phyloP scores from a whole-genome alignment of 169 alveolate genomes.

The Babesia ovis region DNA sequence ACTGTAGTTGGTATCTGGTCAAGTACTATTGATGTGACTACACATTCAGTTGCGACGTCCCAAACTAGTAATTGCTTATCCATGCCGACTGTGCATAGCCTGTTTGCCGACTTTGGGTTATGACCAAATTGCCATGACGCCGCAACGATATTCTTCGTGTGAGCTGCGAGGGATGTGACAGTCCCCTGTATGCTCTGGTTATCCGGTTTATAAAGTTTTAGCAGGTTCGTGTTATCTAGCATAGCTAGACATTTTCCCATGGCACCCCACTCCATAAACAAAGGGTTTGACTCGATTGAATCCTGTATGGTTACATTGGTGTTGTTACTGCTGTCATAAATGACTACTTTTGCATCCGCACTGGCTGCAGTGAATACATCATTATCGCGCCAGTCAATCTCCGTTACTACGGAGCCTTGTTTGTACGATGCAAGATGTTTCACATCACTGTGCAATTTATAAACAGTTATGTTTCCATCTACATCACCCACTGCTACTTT shows the following conservation, averaged over 20 bases:
- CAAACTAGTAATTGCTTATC: conserved; percentile 62
- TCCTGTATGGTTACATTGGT: not conserved
- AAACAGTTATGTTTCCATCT: conserved; percentile 21
- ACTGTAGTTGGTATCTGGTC: conserved; percentile 63
- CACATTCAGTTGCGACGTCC: conserved; percentile 52
- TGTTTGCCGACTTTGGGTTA: conserved; percentile 30
- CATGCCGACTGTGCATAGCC: conserved; percentile 46
- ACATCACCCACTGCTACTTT: conserved; percentile 41
- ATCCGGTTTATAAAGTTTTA: conserved; percentile 44
- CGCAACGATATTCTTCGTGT: conserved; percentile 29
- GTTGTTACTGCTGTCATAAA: conserved; percentile 22
- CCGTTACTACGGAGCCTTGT: conserved; percentile 35
- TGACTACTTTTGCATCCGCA: conserved; percentile 18
- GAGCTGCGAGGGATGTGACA: conserved; percentile 31
- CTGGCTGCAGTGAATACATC: conserved; percentile 32
- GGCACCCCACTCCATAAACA: conserved; percentile 59
- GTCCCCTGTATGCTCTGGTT: conserved; percentile 30
- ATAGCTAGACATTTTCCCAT: conserved; percentile 50
- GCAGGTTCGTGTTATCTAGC: conserved; percentile 29
- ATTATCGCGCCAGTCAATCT: conserved; percentile 47
- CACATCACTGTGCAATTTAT: conserved; percentile 8
- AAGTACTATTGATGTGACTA: conserved; percentile 35
- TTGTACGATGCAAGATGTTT: conserved; percentile 1
- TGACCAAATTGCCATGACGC: conserved; percentile 56
- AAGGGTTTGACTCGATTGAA: conserved; percentile 24